A percentile compares a stretch with the other conserved stretches of the same genome.
Evolutionary conservation across 2,329 filamentous ascomycete genomes (phyloP).

Genomic region (Emericellopsis atlantica): DNA sequence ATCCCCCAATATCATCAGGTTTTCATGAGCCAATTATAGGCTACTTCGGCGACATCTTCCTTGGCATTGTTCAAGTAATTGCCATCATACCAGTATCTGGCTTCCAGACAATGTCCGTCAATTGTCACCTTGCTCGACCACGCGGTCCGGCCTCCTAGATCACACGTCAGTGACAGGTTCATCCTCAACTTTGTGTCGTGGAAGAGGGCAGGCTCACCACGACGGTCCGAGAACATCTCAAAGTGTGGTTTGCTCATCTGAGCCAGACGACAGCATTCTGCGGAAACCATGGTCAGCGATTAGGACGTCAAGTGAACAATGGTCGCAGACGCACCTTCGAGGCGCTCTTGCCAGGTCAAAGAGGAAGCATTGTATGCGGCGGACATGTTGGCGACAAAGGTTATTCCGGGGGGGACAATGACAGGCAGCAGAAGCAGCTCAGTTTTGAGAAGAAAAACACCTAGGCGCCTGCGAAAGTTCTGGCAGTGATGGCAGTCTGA

Average conservation of each 20-base stretch:
- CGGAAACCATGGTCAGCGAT: not conserved
- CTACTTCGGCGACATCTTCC: conserved; percentile 84
- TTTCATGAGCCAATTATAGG: conserved; percentile 42
- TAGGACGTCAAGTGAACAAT: not conserved
- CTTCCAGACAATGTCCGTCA: conserved; percentile 49
- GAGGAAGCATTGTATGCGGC: not conserved
- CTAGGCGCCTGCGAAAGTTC: too few relatives aligned
- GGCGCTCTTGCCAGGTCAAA: conserved; percentile 32
- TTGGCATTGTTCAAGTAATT: conserved; percentile 76
- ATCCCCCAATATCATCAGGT: too few relatives aligned
- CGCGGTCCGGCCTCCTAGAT: conserved; percentile 70
- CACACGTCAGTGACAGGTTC: not conserved
- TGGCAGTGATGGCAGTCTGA: too few relatives aligned
- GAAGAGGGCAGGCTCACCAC: conserved; percentile 33
- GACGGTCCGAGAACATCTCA: conserved; percentile 55
- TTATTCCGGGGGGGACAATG: too few relatives aligned
- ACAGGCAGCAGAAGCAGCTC: too few relatives aligned
- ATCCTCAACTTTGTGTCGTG: not conserved
- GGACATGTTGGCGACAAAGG: not conserved
- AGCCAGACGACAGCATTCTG: conserved; percentile 41
- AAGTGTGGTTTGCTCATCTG: conserved; percentile 41
- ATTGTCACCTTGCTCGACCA: conserved; percentile 79
- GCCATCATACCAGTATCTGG: conserved; percentile 85
- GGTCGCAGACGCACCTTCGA: conserved; percentile 26
- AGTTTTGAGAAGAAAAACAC: too few relatives aligned